A percentile compares a stretch with the other conserved stretches of the same genome.
Conservation (phyloP, 2,329 filamentous ascomycete genomes). For the Arthrobotrys iridis region DNA sequence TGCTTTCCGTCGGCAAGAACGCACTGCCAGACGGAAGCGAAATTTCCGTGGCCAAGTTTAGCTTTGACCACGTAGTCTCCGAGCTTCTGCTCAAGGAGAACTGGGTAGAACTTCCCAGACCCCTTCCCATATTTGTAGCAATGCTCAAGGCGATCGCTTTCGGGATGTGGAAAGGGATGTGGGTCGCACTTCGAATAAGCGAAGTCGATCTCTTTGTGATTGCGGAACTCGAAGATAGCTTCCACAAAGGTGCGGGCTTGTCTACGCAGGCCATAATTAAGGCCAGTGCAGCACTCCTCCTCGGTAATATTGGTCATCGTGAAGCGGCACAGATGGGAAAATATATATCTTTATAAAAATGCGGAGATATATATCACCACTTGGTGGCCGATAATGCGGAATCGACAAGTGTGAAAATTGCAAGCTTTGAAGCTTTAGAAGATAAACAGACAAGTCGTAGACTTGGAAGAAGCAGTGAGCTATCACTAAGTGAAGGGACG, state of each 20-base stretch:
- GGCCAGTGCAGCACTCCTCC: conserved; percentile 47
- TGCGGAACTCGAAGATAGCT: conserved; percentile 27
- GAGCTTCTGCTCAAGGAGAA: conserved; percentile 43
- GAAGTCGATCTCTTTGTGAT: conserved; percentile 37
- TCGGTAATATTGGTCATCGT: conserved; percentile 23
- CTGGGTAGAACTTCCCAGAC: conserved; percentile 46
- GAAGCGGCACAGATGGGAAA: conserved; percentile 18
- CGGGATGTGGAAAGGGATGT: conserved; percentile 48
- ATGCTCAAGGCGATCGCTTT: conserved; percentile 45
- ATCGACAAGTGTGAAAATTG: not conserved
- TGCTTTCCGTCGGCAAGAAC: conserved; percentile 20
- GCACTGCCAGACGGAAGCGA: conserved; percentile 49
- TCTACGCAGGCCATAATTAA: conserved; percentile 26
- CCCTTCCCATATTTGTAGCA: conserved; percentile 51
- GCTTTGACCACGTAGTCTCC: conserved; percentile 46
- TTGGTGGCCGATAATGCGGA: not conserved
- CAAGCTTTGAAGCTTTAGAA: conserved; percentile 1
- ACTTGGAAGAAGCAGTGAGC: not conserved
- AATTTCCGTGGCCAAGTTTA: conserved; percentile 50
- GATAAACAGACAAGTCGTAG: not conserved
- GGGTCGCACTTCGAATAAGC: conserved; percentile 40
- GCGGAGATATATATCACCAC: conserved; percentile 44
- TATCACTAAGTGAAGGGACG: not conserved
- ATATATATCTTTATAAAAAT: conserved; percentile 38
- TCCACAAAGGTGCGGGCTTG: conserved; percentile 32